Conservation (phyloP, 768 basidiomycete genomes). For the Rhodosporidiobolus sp. region DNA sequence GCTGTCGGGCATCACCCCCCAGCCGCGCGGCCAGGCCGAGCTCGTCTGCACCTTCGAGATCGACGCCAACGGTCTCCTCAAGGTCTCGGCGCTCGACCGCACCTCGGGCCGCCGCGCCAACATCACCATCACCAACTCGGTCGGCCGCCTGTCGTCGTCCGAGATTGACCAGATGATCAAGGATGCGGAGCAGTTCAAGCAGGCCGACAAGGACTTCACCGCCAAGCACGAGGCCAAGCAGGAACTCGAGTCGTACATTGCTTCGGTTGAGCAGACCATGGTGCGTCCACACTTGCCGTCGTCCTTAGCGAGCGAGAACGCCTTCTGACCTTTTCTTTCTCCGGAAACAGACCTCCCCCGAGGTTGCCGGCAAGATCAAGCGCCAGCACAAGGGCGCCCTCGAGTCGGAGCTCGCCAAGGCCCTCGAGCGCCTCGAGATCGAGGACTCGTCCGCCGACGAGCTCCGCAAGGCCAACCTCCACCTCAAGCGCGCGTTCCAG, state of each 20-base stretch:
- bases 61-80: slow-evolving; percentile 97
- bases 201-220: slow-evolving; percentile 89
- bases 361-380: slow-evolving; percentile 40
- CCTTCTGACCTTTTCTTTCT: neutral
- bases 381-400: slow-evolving; percentile 90
- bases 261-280: slow-evolving; percentile 83
- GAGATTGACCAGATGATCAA: slow-evolving; percentile 99
- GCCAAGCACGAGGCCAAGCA: slow-evolving; percentile 97
- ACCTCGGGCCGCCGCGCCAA: slow-evolving; percentile 97
- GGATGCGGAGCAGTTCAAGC: slow-evolving; percentile 96
- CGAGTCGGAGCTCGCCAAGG: slow-evolving; percentile 95
- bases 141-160: slow-evolving; percentile 91
- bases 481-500: slow-evolving; percentile 94
- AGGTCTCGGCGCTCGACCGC: slow-evolving; percentile 97
- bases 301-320: no score
- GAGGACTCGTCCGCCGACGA: slow-evolving; percentile 92
- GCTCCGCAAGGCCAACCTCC: slow-evolving; percentile 89
- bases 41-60: slow-evolving; percentile 99
- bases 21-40: slow-evolving; percentile 99
- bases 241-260: slow-evolving; percentile 95
- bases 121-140: slow-evolving; percentile 80
- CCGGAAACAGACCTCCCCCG: neutral
- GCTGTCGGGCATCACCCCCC: slow-evolving; percentile 96
- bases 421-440: slow-evolving; percentile 96
- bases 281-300: neutral